phyloP scores from a whole-genome alignment of 2,329 filamentous ascomycete genomes.

The Corniculantispora saksenae region DNA sequence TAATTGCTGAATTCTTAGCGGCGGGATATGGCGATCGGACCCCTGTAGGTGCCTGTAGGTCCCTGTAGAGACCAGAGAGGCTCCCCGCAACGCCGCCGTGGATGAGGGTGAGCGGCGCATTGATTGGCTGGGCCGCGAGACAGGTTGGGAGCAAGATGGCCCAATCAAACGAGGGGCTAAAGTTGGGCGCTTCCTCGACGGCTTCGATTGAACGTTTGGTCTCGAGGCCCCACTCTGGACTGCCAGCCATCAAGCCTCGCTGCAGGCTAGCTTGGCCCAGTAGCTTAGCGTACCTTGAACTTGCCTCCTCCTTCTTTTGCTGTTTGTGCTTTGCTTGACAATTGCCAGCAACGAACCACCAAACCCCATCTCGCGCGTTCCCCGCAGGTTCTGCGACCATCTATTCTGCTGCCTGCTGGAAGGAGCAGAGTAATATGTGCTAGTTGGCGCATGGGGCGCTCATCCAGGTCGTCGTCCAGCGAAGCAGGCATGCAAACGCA shows the following conservation, averaged over 20 bases:
- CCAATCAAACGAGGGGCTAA: slow-evolving; percentile 13
- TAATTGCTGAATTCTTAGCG: slow-evolving; percentile 11
- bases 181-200: slow-evolving; percentile 23
- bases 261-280: slow-evolving; percentile 5
- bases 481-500: slow-evolving; percentile 1
- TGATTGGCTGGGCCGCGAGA: slow-evolving; percentile 11
- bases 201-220: slow-evolving; percentile 19
- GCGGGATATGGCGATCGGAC: slow-evolving; percentile 19
- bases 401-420: not conserved
- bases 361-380: not conserved
- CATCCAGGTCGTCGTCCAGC: slow-evolving; percentile 1
- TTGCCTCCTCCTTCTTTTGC: not conserved
- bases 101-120: slow-evolving; percentile 7
- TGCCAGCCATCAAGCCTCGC: slow-evolving; percentile 13
- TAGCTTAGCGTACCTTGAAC: not conserved
- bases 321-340: not conserved
- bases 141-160: not conserved
- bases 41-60: slow-evolving; percentile 4
- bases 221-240: slow-evolving; percentile 6
- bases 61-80: not conserved
- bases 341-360: slow-evolving; percentile 3
- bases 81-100: not conserved
- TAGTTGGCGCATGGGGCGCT: not conserved
- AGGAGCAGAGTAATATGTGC: not conserved
- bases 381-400: not conserved